Evolutionary conservation across 305 asterid genomes (phyloP).

Genomic region (Coffea humblotiana): DNA sequence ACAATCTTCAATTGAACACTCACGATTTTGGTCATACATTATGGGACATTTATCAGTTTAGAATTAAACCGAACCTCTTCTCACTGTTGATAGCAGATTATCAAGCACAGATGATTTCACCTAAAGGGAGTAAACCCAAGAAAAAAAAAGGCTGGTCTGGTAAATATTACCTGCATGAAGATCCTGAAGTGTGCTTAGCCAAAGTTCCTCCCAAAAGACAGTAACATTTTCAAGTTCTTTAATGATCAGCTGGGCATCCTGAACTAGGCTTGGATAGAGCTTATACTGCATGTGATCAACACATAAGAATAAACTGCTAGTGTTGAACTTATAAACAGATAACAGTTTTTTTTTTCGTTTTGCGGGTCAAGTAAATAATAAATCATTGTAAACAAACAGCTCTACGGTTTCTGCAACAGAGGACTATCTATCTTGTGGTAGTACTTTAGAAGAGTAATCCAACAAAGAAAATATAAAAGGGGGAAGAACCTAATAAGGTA

Average conservation of each 20-base stretch:
- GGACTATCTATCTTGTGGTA: neutral
- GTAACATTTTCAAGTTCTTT: slow-evolving; percentile 95
- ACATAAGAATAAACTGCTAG: slow-evolving; percentile 8
- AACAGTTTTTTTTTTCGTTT: neutral
- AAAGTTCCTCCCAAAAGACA: slow-evolving; percentile 98
- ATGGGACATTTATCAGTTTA: neutral
- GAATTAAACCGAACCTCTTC: slow-evolving; percentile 9
- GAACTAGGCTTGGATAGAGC: slow-evolving; percentile 85
- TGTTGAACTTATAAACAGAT: neutral
- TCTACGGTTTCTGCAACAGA: neutral
- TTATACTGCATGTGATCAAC: slow-evolving; percentile 54
- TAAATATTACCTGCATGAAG: slow-evolving; percentile 79
- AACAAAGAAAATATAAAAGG: neutral
- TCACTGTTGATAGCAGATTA: slow-evolving; percentile 8
- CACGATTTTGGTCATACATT: neutral
- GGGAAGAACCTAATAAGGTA: neutral
- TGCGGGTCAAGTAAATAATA: neutral
- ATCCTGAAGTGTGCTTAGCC: slow-evolving; percentile 99
- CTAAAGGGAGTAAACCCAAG: neutral
- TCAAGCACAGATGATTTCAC: slow-evolving; percentile 7
- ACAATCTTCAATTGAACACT: neutral
- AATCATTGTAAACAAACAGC: neutral
- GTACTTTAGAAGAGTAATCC: neutral
- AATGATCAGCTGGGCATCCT: slow-evolving; percentile 91
- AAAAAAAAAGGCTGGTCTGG: neutral